Evolutionary conservation across 805 yeast species (phyloP), one percentile per base, ranked within the genome.

Genomic region (Yarrowia bubula): DNA sequence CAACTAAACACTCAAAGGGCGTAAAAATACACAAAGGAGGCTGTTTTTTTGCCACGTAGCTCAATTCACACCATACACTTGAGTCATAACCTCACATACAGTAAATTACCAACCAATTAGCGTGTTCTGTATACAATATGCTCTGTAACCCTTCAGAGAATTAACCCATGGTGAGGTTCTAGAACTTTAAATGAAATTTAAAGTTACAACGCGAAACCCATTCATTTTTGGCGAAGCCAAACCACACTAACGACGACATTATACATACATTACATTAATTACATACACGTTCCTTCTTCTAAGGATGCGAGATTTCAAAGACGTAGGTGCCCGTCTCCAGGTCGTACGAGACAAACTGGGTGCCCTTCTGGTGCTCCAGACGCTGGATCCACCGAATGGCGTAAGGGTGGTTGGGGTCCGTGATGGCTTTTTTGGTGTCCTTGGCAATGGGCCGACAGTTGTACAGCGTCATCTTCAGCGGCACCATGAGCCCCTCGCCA

Each of bases 401-500:
- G 18, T 87, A 75, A 6, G 88, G 89, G 72, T 87, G 92, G 64
- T 85, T 84, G 3, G 90, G 87, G 73, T 93, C 97, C 65, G 85
- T 85, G 66, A 95, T 84, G 6, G 89, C 87, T 71, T 85, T 79
- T 69, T 86, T 84, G 18, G 89, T 87, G 67, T 86, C 88, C 71
- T 84, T 87, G 57, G 87, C 80, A n/a, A 83, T 75, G 22, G 98
- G 97, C 76, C 83, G 92, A 73, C 96, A 89, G 13, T 88, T 86
- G 70, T 88, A 90, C 62, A 92, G 75, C 1, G 93, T 84, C 48
- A 92, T 84, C 67, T 82, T 82, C 8, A 89, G 89, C 6, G 88
- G 86, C 37, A 89, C 81, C 72, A 93, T 93, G 67, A 95, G 80
- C 0, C 97, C 98, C 70, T 89, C 89, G 5, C 97, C 97, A 48